Conservation (phyloP, 495 filamentous ascomycete species). For the Coniosporium apollinis region DNA sequence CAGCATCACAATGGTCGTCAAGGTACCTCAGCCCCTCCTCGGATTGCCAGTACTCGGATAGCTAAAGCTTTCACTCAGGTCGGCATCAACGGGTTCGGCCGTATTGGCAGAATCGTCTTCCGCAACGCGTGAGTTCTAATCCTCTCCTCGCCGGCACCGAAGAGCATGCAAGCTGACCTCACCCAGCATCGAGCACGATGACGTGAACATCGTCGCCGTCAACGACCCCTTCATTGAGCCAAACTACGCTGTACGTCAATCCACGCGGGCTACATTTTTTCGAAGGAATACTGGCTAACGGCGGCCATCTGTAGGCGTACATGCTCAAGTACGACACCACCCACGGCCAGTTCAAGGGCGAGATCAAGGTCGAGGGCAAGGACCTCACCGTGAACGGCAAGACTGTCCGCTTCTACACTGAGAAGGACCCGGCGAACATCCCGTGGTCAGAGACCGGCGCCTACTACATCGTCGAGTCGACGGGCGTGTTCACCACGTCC, state of each 20-base stretch:
- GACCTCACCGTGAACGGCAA: conserved; percentile 89
- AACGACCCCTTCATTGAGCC: conserved; percentile 99
- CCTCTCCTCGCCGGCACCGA: conserved; percentile 10
- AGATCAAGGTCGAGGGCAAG: conserved; percentile 52
- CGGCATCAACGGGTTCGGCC: conserved; percentile 98
- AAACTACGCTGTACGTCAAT: conserved; percentile 88
- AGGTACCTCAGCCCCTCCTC: conserved; percentile 10
- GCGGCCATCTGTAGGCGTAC: conserved; percentile 49
- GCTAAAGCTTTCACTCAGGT: conserved; percentile 34
- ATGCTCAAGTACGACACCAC: conserved; percentile 98
- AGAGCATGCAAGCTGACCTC: conserved; percentile 17
- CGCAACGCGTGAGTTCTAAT: conserved; percentile 53
- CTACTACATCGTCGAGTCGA: conserved; percentile 94
- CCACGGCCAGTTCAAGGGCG: conserved; percentile 93
- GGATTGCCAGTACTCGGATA: not conserved
- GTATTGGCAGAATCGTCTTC: conserved; percentile 94
- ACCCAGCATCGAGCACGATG: conserved; percentile 61
- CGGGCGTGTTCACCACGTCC: conserved; percentile 97
- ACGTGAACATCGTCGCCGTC: conserved; percentile 83
- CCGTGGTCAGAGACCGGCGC: conserved; percentile 82
- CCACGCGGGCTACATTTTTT: not conserved
- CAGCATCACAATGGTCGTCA: conserved; percentile 24
- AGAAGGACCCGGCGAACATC: conserved; percentile 82
- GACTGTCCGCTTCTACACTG: conserved; percentile 85
- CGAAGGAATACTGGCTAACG: conserved; percentile 6